Evolutionary conservation across 345 rosid species (phyloP).

Genomic region (Pistacia atlantica): DNA sequence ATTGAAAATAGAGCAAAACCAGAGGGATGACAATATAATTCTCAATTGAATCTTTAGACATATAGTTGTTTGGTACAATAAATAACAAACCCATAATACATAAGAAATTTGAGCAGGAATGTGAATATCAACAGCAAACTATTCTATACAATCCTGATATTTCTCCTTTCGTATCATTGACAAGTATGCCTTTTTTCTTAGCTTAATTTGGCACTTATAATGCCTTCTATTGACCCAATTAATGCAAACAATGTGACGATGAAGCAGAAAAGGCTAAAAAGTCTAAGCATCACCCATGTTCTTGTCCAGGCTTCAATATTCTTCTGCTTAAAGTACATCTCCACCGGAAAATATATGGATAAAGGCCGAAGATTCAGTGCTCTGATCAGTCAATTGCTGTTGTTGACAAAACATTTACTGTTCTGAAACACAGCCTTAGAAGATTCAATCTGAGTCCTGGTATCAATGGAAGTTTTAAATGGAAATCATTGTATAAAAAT

Average conservation of each 20-base stretch:
- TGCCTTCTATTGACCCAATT: slow-evolving; percentile 66
- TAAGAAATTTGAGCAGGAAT: too few species aligned
- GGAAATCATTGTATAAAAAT: slow-evolving; percentile 35
- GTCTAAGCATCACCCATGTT: slow-evolving; percentile 54
- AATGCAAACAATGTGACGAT: slow-evolving; percentile 41
- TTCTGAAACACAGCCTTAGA: slow-evolving; percentile 52
- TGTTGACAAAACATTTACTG: slow-evolving; percentile 50
- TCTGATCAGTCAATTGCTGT: slow-evolving; percentile 57
- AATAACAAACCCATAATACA: too few species aligned
- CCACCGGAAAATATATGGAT: slow-evolving; percentile 73
- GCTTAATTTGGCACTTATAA: slow-evolving; percentile 51
- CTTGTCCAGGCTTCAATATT: slow-evolving; percentile 51
- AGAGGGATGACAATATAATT: too few species aligned
- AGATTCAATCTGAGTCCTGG: slow-evolving; percentile 34
- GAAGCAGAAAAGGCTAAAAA: slow-evolving; percentile 47
- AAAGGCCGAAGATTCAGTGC: slow-evolving; percentile 77
- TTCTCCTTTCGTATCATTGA: too few species aligned
- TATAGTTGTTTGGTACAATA: too few species aligned
- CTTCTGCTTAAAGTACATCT: slow-evolving; percentile 64
- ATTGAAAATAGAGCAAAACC: too few species aligned
- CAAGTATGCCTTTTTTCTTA: background rate
- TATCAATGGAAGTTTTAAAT: slow-evolving; percentile 35
- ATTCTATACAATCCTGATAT: background rate
- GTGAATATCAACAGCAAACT: background rate
- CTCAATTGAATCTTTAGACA: too few species aligned